Evolutionary conservation across 176 grass and related monocot species (phyloP).

Genomic region (Zea luxurians): DNA sequence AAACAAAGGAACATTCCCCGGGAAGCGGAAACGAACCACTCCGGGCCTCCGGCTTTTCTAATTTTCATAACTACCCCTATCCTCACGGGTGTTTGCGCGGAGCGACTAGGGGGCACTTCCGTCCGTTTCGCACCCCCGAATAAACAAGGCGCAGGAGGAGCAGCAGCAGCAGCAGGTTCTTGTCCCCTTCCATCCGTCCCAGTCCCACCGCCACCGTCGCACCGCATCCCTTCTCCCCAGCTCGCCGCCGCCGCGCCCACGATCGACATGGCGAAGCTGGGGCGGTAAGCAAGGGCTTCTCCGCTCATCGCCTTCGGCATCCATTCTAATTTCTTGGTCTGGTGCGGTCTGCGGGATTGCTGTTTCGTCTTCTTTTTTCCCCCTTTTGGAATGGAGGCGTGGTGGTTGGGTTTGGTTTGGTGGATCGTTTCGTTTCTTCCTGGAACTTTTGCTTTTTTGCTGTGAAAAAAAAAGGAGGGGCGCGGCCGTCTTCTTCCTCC

Average conservation of each 20-base stretch:
- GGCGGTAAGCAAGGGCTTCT: not conserved
- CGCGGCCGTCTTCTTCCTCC: not conserved
- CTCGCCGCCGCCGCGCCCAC: not conserved
- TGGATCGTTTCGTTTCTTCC: not conserved
- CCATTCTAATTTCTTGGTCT: not conserved
- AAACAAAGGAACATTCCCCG: not conserved
- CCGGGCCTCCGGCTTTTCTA: not conserved
- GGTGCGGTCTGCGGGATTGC: not conserved
- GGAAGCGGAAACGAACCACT: not conserved
- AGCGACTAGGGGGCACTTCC: not conserved
- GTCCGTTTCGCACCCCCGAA: not conserved
- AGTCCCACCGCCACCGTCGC: not conserved
- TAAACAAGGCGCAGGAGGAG: not conserved
- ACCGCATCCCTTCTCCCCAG: not conserved
- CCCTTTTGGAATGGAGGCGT: not conserved
- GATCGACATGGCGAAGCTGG: conserved; percentile 12
- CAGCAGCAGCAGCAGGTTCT: not conserved
- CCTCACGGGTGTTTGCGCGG: not conserved
- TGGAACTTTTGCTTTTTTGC: not conserved
- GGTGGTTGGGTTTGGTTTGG: not conserved
- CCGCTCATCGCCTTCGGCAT: not conserved
- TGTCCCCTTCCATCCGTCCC: not conserved
- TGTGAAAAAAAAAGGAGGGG: not conserved
- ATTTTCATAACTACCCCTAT: conserved; percentile 5
- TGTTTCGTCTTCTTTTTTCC: not conserved